Base-by-base conservation (phyloP, 495 filamentous ascomycete genomes). In the Stereocaulon alpinum region DNA sequence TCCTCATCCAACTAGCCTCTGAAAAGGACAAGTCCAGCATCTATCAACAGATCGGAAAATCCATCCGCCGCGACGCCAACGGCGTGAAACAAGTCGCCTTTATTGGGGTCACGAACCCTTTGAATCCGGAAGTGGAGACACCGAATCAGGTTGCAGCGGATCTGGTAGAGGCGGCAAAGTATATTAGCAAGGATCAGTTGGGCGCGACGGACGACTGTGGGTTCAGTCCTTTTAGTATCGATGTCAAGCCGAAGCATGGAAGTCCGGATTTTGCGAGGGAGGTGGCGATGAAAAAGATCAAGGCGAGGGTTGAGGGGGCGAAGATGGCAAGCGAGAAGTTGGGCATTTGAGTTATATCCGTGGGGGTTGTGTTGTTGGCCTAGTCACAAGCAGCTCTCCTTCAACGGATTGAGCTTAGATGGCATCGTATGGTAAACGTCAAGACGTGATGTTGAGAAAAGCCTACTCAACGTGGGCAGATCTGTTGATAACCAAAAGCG, bases 151-250 rank as follows among this genome's bases (percentile, higher is more conserved):
- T 75, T 14, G 66, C 71, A 15, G 67, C 68, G 22, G 71, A 69
- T 41, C 52, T 75, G 6, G 32, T 71, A 18, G 61, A 66, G 43
- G 73, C 72, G 11, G 63, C 64, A 56, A 71, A 69, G 55, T 73
- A 70, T 42, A 74, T 75, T 44, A 66, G 68, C 6, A 66, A 58
- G 17, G 69, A 75, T 51, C 71, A 72, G 17, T 59, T 75, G 15
- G 73, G 73, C 14, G 71, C 71, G 47, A 75, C 73, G 24, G 73
- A 75, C 55, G 72, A 75, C 61, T 75, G 73, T 41, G 73, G 73
- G 2, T 74, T 74, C 40, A 67, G 67, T 52, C 72, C 72, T 9
- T 74, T 74, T 29, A 69, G 69, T 44, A 67, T 71, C 41, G 72
- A 74, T 57, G 63, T 68, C 34, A 74, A 74, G 58, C 73, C 73